A percentile compares a stretch with the other conserved stretches of the same genome.
These are phyloP conservation scores for Termitomyces sp. DNA, from an alignment of 768 basidiomycete genomes.

Conservation along the genomic window DNA sequence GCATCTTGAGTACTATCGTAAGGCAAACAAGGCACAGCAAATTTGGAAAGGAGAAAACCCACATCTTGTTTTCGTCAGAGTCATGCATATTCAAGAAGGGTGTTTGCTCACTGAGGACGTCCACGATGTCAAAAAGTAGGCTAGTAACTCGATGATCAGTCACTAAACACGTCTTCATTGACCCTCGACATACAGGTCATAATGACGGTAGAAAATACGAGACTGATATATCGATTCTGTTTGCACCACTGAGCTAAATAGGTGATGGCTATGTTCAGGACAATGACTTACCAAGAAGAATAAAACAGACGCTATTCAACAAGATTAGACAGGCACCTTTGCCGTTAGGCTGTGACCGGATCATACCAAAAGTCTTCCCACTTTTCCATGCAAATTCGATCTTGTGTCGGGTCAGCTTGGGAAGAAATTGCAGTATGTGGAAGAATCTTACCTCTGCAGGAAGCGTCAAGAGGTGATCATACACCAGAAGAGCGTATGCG, in stretches of 20 bases:
- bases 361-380: constrained; percentile 10
- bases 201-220: constrained; percentile 14
- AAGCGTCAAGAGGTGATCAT: constrained; percentile 20
- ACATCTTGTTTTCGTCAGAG: constrained; percentile 8
- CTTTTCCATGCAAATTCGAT: constrained; percentile 20
- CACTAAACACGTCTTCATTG: background rate
- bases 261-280: too few relatives aligned
- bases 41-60: background rate
- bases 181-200: constrained; percentile 13
- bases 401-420: background rate
- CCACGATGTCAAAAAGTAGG: constrained; percentile 16
- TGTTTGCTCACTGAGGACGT: constrained; percentile 9
- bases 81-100: background rate
- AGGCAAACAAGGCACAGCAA: background rate
- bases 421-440: background rate
- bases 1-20: constrained; percentile 13
- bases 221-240: constrained; percentile 22
- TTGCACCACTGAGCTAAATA: background rate
- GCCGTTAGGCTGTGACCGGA: background rate
- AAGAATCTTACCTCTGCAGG: constrained; percentile 12
- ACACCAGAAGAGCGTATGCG: constrained; percentile 16
- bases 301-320: constrained; percentile 11
- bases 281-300: constrained; percentile 18
- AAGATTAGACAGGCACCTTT: background rate
- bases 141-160: constrained; percentile 3